phyloP scores from a whole-genome alignment of 2,329 filamentous ascomycete species.

The Penicillium expansum region DNA sequence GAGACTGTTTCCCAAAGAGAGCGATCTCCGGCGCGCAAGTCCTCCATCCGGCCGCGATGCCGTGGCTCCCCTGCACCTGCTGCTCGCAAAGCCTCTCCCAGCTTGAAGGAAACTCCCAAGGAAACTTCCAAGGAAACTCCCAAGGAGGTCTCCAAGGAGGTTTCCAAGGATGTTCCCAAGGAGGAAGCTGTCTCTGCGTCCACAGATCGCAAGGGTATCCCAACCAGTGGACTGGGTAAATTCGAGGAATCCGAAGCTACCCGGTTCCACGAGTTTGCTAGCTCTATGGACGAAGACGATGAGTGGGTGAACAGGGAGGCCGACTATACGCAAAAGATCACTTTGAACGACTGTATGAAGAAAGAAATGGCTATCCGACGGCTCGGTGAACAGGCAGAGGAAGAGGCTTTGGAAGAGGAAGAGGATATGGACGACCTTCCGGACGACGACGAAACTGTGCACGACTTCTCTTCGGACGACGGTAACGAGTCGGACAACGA shows the following conservation, averaged over 20 bases:
- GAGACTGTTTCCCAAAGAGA: conserved; percentile 29
- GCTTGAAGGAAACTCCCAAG: conserved; percentile 9
- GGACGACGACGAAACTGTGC: conserved; percentile 60
- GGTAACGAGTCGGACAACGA: conserved; percentile 82
- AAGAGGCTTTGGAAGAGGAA: conserved; percentile 78
- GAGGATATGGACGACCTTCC: conserved; percentile 63
- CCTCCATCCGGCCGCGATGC: conserved; percentile 28
- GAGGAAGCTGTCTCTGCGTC: conserved; percentile 15
- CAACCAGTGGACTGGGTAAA: conserved; percentile 37
- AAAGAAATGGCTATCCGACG: conserved; percentile 88
- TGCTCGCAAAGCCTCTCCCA: conserved; percentile 29
- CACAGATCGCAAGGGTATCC: conserved; percentile 28
- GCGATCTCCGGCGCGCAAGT: conserved; percentile 26
- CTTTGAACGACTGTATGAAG: conserved; percentile 81
- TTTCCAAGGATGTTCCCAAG: not conserved
- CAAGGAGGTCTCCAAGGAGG: conserved; percentile 8
- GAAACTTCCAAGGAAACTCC: not conserved
- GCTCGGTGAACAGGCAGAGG: conserved; percentile 83
- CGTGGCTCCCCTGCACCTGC: conserved; percentile 44
- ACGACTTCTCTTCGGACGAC: conserved; percentile 53
- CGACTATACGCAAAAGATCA: conserved; percentile 67
- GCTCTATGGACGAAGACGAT: conserved; percentile 74
- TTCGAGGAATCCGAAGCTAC: conserved; percentile 45
- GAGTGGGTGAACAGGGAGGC: conserved; percentile 81
- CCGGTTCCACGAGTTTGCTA: conserved; percentile 86